phyloP scores from a whole-genome alignment of 2,329 filamentous ascomycete species.

The Cercospora sp. region DNA sequence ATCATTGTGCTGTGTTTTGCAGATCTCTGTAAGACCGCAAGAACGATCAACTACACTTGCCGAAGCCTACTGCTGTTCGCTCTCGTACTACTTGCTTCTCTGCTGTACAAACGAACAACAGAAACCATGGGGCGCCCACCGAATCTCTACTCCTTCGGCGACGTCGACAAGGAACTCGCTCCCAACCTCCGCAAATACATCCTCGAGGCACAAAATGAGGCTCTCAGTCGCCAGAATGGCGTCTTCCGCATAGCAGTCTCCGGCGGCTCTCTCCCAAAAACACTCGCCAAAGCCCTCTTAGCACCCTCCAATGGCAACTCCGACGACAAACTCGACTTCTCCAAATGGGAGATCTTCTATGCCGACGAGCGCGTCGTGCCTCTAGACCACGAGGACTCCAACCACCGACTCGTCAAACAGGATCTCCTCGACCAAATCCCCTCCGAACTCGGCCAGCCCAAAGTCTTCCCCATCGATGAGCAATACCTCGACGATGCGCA shows the following conservation, averaged over 20 bases:
- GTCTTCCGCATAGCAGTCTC: slow-evolving; percentile 91
- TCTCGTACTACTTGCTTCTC: background rate
- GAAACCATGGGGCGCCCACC: slow-evolving; percentile 43
- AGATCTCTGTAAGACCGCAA: background rate
- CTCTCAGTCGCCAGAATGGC: slow-evolving; percentile 70
- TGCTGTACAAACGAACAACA: slow-evolving; percentile 1
- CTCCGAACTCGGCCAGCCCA: slow-evolving; percentile 62
- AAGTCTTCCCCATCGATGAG: slow-evolving; percentile 76
- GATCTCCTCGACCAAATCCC: slow-evolving; percentile 90
- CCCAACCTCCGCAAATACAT: slow-evolving; percentile 78
- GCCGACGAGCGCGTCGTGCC: slow-evolving; percentile 95
- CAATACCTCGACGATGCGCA: slow-evolving; percentile 73
- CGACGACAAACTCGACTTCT: slow-evolving; percentile 70
- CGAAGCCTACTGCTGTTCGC: background rate
- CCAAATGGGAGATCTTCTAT: slow-evolving; percentile 97
- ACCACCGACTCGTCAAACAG: slow-evolving; percentile 83
- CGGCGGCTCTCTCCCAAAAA: slow-evolving; percentile 87
- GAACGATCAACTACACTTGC: background rate
- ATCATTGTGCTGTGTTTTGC: background rate
- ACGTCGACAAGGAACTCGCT: slow-evolving; percentile 70
- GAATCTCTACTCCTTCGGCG: slow-evolving; percentile 77
- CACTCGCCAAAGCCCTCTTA: slow-evolving; percentile 81
- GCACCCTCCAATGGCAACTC: slow-evolving; percentile 47
- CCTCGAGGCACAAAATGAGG: slow-evolving; percentile 76
- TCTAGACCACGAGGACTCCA: slow-evolving; percentile 88